Conservation (phyloP, 371 early-diverging fungal genomes). For the Syncephalastrum monosporum region DNA sequence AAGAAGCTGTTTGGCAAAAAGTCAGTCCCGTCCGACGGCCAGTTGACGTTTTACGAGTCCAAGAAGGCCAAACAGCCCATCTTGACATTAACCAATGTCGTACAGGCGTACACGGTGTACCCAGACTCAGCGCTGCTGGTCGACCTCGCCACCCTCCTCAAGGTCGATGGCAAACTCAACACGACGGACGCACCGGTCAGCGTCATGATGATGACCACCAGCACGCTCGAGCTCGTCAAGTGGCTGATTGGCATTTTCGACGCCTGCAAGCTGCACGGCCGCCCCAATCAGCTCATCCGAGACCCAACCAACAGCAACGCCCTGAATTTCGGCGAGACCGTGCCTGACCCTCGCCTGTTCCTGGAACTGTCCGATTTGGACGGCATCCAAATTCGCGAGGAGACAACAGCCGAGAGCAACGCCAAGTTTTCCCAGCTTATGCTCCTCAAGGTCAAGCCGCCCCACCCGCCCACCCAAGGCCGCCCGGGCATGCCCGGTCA, state of each 20-base stretch:
- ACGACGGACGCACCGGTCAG: slow-evolving; percentile 11
- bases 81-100: slow-evolving; percentile 56
- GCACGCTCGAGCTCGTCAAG: slow-evolving; percentile 39
- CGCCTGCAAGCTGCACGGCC: slow-evolving; percentile 51
- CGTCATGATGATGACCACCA: slow-evolving; percentile 44
- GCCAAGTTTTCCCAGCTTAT: neutral
- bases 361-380: slow-evolving; percentile 28
- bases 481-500: too few species aligned
- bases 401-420: slow-evolving; percentile 30
- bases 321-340: slow-evolving; percentile 37
- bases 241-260: slow-evolving; percentile 50
- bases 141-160: slow-evolving; percentile 41
- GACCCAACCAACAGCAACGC: slow-evolving; percentile 25
- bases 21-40: slow-evolving; percentile 47
- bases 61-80: slow-evolving; percentile 59
- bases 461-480: too few species aligned
- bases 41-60: slow-evolving; percentile 57
- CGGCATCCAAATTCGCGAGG: slow-evolving; percentile 21
- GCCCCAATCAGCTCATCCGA: slow-evolving; percentile 36
- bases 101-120: slow-evolving; percentile 72
- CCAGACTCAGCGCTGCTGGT: slow-evolving; percentile 54
- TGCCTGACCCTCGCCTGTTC: slow-evolving; percentile 22
- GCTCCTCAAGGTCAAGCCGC: too few species aligned
- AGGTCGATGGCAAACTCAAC: slow-evolving; percentile 36
- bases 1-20: slow-evolving; percentile 60